Evolutionary conservation across 331 rosid genomes (phyloP).

Genomic region (Erythrophleum ivorense): DNA sequence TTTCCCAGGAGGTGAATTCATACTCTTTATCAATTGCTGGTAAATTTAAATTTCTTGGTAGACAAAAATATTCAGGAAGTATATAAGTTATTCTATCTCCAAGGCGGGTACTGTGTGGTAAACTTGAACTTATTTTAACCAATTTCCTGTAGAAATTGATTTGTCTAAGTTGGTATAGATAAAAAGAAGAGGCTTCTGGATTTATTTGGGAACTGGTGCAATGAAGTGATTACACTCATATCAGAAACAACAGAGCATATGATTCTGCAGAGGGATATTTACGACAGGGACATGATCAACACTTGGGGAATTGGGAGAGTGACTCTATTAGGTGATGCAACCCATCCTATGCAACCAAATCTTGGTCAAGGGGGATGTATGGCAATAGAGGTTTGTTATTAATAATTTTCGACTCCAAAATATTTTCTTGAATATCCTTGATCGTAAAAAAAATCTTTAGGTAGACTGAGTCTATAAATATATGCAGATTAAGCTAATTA

Average conservation of each 20-base stretch:
- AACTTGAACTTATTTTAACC: conserved; percentile 8
- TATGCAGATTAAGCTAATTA: not conserved
- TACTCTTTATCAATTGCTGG: not conserved
- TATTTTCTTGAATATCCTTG: not conserved
- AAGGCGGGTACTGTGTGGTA: not conserved
- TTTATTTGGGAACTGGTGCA: conserved; percentile 52
- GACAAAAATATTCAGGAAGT: not conserved
- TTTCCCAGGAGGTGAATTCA: conserved; percentile 37
- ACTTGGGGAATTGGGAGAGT: conserved; percentile 57
- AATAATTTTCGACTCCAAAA: not conserved
- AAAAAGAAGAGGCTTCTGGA: conserved; percentile 47
- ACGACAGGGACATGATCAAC: conserved; percentile 51
- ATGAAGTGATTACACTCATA: conserved; percentile 47
- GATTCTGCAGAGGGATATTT: conserved; percentile 54
- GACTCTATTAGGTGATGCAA: conserved; percentile 54
- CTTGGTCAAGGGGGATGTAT: conserved; percentile 57
- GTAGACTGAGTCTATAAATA: not conserved
- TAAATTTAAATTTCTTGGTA: conserved; percentile 14
- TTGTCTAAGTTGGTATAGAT: conserved; percentile 24
- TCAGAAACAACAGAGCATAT: conserved; percentile 52
- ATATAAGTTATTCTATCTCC: not conserved
- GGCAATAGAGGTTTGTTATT: conserved; percentile 53
- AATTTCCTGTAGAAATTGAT: not conserved
- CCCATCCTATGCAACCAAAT: conserved; percentile 64
- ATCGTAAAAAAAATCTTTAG: not conserved